These are phyloP conservation scores for Cryphonectria japonica DNA, from an alignment of 2,329 filamentous ascomycete genomes.

Conservation along the genomic window DNA sequence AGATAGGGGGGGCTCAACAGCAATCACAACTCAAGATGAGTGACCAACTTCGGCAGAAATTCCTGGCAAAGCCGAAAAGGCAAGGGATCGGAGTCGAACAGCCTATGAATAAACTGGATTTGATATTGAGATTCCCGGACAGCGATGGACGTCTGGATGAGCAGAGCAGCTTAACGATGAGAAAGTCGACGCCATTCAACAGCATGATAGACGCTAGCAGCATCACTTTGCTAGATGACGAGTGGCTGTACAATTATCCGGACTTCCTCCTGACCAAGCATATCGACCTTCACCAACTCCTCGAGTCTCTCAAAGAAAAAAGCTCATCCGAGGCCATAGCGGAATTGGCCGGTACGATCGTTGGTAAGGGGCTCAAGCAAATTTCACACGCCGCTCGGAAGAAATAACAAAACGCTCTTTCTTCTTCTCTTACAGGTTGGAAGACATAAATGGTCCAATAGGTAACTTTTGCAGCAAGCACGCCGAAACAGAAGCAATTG, in stretches of 20 bases:
- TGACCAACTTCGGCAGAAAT: neutral
- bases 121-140: neutral
- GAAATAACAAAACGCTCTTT: too few species aligned
- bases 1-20: neutral
- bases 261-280: slow-evolving; percentile 20
- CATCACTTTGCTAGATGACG: slow-evolving; percentile 27
- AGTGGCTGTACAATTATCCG: slow-evolving; percentile 33
- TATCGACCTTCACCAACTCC: neutral
- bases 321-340: neutral
- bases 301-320: neutral
- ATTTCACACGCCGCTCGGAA: neutral
- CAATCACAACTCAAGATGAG: neutral
- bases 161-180: slow-evolving; percentile 12
- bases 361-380: neutral
- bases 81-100: neutral
- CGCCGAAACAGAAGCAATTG: slow-evolving; percentile 9
- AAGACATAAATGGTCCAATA: too few species aligned
- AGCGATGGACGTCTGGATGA: neutral
- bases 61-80: neutral
- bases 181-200: slow-evolving; percentile 25
- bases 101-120: neutral
- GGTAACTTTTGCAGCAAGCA: neutral
- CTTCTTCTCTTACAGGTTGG: too few species aligned
- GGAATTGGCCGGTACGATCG: neutral
- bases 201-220: slow-evolving; percentile 25